Percentiles rank a stretch among this genome's conserved stretches.
These are phyloP conservation scores for Aureobasidium mangrovei DNA, from an alignment of 2,329 filamentous ascomycete genomes.

Conservation along the genomic window DNA sequence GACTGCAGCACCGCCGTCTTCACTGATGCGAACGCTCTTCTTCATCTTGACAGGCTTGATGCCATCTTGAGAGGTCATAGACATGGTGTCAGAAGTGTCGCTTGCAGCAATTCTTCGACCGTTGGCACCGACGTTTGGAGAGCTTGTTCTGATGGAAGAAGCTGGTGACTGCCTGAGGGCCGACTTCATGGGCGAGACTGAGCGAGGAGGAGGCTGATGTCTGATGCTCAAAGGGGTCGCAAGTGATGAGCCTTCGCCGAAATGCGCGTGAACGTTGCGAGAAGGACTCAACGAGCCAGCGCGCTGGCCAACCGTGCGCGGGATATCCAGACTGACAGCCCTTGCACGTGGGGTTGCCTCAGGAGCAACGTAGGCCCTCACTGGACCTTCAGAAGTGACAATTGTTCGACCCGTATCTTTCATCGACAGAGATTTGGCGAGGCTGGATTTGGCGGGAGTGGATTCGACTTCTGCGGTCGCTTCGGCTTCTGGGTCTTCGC, in stretches of 20 bases:
- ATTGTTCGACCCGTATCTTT: constrained; percentile 14
- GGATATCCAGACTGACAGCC: constrained; percentile 27
- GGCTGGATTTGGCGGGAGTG: background rate
- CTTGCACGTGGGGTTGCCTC: constrained; percentile 17
- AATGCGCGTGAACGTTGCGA: constrained; percentile 51
- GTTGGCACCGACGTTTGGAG: constrained; percentile 31
- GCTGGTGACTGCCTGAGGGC: constrained; percentile 60
- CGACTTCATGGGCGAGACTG: constrained; percentile 68
- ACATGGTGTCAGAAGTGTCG: constrained; percentile 50
- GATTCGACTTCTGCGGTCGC: constrained; percentile 17
- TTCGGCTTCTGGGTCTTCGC: constrained; percentile 26
- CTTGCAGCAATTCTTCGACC: constrained; percentile 44
- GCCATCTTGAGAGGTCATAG: constrained; percentile 30
- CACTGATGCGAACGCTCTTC: constrained; percentile 59
- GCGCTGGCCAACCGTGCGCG: constrained; percentile 20
- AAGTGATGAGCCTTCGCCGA: constrained; percentile 50
- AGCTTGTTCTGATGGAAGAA: constrained; percentile 36
- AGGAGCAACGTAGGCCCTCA: constrained; percentile 19
- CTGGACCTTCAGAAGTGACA: constrained; percentile 20
- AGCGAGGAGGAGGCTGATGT: constrained; percentile 62
- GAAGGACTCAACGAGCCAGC: constrained; percentile 49
- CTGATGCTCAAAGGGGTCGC: constrained; percentile 45
- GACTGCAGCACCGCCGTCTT: constrained; percentile 52
- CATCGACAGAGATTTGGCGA: background rate
- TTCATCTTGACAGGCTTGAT: constrained; percentile 41